These are phyloP conservation scores for Arachnomyces sp. DNA, from an alignment of 2,329 filamentous ascomycete genomes.

Conservation along the genomic window DNA sequence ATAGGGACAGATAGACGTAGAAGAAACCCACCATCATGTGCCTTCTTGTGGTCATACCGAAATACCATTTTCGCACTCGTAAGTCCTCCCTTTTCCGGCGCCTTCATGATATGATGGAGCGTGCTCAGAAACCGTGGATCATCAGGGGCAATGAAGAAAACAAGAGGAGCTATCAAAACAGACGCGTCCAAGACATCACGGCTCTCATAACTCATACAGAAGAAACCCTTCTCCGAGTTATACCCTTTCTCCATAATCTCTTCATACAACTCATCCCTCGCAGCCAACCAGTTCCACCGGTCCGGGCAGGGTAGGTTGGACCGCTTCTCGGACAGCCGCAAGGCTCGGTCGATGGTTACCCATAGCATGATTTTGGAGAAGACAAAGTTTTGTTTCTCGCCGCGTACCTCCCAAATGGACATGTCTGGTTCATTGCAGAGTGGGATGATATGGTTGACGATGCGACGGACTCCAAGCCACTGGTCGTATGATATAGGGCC, in stretches of 20 bases:
- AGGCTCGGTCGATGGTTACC: slow-evolving; percentile 68
- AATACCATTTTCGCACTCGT: slow-evolving; percentile 69
- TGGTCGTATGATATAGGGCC: slow-evolving; percentile 69
- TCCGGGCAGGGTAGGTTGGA: slow-evolving; percentile 63
- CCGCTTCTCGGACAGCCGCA: slow-evolving; percentile 66
- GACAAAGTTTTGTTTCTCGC: slow-evolving; percentile 65
- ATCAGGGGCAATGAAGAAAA: slow-evolving; percentile 71
- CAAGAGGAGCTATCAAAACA: slow-evolving; percentile 66
- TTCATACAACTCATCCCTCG: slow-evolving; percentile 62
- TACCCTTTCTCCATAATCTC: slow-evolving; percentile 72
- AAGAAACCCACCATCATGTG: slow-evolving; percentile 59
- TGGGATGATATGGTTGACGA: slow-evolving; percentile 61
- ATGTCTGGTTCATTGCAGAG: slow-evolving; percentile 63
- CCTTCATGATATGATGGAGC: slow-evolving; percentile 60
- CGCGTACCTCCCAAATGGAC: slow-evolving; percentile 77
- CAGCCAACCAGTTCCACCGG: slow-evolving; percentile 55
- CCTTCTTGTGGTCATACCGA: slow-evolving; percentile 60
- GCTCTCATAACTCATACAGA: slow-evolving; percentile 69
- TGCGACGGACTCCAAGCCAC: slow-evolving; percentile 61
- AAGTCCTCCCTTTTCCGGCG: slow-evolving; percentile 65
- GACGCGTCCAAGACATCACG: slow-evolving; percentile 63
- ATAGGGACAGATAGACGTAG: background rate
- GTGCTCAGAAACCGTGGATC: slow-evolving; percentile 67
- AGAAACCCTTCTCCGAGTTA: slow-evolving; percentile 59
- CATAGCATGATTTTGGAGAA: slow-evolving; percentile 80